Percentiles rank a stretch among this genome's conserved stretches.
These are phyloP conservation scores for Chlorella sp. DNA, from an alignment of 139 green algal genomes.

Conservation along the genomic window DNA sequence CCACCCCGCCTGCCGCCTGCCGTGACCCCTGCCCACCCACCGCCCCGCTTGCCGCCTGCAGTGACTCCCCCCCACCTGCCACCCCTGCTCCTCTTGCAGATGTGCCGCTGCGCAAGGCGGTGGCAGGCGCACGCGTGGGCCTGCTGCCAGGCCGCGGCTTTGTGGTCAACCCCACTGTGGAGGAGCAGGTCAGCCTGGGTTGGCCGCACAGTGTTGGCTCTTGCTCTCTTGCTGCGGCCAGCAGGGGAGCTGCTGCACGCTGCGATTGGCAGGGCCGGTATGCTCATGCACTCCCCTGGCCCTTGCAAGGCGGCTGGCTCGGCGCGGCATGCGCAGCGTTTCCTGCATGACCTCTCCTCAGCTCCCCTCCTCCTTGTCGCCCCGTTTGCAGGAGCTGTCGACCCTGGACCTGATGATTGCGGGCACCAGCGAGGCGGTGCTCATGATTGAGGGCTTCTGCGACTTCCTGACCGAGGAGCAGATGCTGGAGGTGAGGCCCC, in stretches of 20 bases:
- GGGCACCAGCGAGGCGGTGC: conserved; percentile 89
- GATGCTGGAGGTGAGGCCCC: conserved; percentile 84
- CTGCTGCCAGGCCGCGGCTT: conserved; percentile 68
- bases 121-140: conserved; percentile 92
- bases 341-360: too few species aligned
- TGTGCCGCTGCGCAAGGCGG: conserved; percentile 82
- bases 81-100: conserved; percentile 50
- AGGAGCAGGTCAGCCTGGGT: conserved; percentile 73
- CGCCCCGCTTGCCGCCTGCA: too few species aligned
- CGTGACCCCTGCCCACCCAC: too few species aligned
- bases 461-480: conserved; percentile 94
- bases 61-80: not conserved
- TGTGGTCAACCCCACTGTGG: conserved; percentile 87
- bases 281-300: too few species aligned
- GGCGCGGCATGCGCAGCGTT: too few species aligned
- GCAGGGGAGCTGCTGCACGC: too few species aligned
- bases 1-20: too few species aligned
- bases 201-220: too few species aligned
- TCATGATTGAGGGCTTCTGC: conserved; percentile 99
- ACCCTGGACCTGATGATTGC: conserved; percentile 89
- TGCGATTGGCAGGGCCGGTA: too few species aligned
- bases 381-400: conserved; percentile 31
- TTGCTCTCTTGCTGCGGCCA: too few species aligned
- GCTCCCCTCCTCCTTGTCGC: too few species aligned
- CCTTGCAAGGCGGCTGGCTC: too few species aligned